These are phyloP conservation scores for Sideroxylon spinosum DNA, from an alignment of 179 eudicot species.

Conservation along the genomic window DNA sequence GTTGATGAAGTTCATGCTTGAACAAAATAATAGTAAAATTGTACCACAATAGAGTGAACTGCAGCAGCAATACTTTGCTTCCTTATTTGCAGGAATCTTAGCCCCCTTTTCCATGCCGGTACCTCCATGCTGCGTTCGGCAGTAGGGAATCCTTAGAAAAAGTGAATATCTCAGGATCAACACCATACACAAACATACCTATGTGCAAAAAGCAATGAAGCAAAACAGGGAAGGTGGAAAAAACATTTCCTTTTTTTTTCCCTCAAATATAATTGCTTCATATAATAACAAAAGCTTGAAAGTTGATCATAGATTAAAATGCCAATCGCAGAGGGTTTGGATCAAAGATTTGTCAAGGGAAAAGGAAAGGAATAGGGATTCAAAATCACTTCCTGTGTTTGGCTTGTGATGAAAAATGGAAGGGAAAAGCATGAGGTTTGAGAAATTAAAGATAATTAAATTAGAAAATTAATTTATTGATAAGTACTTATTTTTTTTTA, in stretches of 20 bases:
- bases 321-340: neutral
- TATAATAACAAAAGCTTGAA: neutral
- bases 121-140: conserved; percentile 99
- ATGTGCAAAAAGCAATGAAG: conserved; percentile 9
- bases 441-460: too few species aligned
- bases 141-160: conserved; percentile 94
- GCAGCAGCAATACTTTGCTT: conserved; percentile 79
- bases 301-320: neutral
- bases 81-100: conserved; percentile 62
- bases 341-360: too few species aligned
- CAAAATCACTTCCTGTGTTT: too few species aligned
- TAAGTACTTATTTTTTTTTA: too few species aligned
- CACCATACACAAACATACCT: conserved; percentile 34
- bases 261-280: neutral
- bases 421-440: too few species aligned
- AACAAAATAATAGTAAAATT: neutral
- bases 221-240: neutral
- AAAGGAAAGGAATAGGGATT: too few species aligned
- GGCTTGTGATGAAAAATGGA: too few species aligned
- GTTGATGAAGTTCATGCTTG: neutral
- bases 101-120: conserved; percentile 95
- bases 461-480: too few species aligned
- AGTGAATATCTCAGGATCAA: conserved; percentile 75
- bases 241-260: neutral
- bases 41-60: conserved; percentile 91